These are phyloP conservation scores for Saccharomyces uvarum DNA, from an alignment of 1,139 yeast genomes.

Conservation along the genomic window DNA sequence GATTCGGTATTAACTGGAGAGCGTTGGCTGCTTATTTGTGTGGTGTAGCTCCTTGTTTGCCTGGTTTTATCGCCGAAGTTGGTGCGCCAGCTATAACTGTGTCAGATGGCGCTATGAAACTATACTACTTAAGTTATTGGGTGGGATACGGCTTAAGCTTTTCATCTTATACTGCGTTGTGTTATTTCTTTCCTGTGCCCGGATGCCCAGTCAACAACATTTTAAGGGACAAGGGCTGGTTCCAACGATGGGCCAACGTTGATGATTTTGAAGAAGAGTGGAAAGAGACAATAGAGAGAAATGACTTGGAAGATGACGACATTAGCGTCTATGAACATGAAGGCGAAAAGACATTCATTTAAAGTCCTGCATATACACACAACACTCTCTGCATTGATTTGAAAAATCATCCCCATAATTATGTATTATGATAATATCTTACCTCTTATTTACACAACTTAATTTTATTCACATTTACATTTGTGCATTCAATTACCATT, in stretches of 20 bases:
- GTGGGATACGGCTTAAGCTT: slow-evolving; percentile 62
- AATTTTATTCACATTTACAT: background rate
- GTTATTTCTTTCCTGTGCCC: slow-evolving; percentile 49
- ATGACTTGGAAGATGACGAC: slow-evolving; percentile 17
- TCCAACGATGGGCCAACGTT: slow-evolving; percentile 50
- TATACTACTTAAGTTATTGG: slow-evolving; percentile 67
- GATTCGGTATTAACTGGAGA: slow-evolving; percentile 72
- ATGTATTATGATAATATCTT: background rate
- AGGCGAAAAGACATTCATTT: slow-evolving; percentile 16
- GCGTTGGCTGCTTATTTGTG: slow-evolving; percentile 63
- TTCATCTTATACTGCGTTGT: slow-evolving; percentile 42
- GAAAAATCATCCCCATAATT: background rate
- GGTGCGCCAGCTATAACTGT: slow-evolving; percentile 58
- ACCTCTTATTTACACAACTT: background rate
- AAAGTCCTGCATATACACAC: background rate
- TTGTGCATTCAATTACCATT: background rate
- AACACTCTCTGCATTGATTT: background rate
- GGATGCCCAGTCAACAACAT: slow-evolving; percentile 49
- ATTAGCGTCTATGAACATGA: slow-evolving; percentile 19
- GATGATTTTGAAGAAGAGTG: slow-evolving; percentile 50
- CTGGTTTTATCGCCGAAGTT: slow-evolving; percentile 80
- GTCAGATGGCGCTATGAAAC: slow-evolving; percentile 54
- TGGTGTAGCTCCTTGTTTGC: slow-evolving; percentile 75
- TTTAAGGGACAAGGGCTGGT: slow-evolving; percentile 51
- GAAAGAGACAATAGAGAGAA: slow-evolving; percentile 17